Evolutionary conservation across 176 grass and related monocot species (phyloP).

Genomic region (Sorghum bicolor): Sorghum_bicolor_NCBIv3 NC_012874.2:54676501-54677000

Average conservation of each 20-base stretch:
- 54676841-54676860: conserved; percentile 32
- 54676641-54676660: conserved; percentile 45
- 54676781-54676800: neutral
- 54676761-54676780: conserved; percentile 65
- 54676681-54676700: conserved; percentile 36
- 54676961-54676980: conserved; percentile 64
- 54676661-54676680: conserved; percentile 61
- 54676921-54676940: conserved; percentile 36
- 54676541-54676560: conserved; percentile 4
- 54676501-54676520: conserved; percentile 42
- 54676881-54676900: conserved; percentile 34
- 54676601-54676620: conserved; percentile 23
- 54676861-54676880: conserved; percentile 38
- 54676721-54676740: conserved; percentile 40
- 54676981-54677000: conserved; percentile 64
- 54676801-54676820: conserved; percentile 39
- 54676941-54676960: conserved; percentile 35
- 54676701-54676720: conserved; percentile 45
- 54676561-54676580: conserved; percentile 44
- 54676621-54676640: conserved; percentile 37
- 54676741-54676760: conserved; percentile 47
- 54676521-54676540: conserved; percentile 62
- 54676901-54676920: conserved; percentile 42
- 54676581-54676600: conserved; percentile 52
- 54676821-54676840: conserved; percentile 52